Conservation (phyloP, 257 asterid species). For the Plectranthus barbatus region DNA sequence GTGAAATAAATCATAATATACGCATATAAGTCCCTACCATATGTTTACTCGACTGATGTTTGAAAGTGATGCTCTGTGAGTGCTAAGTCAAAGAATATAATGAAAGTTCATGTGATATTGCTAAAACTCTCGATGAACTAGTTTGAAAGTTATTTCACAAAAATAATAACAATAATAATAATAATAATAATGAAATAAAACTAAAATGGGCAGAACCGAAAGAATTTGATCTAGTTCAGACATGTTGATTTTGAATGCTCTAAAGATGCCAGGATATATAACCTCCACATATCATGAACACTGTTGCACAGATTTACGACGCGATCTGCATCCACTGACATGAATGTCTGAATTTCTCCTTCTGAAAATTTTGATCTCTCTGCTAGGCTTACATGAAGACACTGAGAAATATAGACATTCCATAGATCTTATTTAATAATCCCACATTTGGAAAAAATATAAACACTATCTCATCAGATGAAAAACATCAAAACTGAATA, state of each 20-base stretch:
- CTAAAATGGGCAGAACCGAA: not conserved
- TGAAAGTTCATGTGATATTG: not conserved
- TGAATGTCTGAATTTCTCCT: conserved; percentile 98
- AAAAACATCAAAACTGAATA: not conserved
- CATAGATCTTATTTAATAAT: not conserved
- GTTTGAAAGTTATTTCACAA: not conserved
- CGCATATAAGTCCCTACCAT: not conserved
- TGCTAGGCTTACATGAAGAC: conserved; percentile 68
- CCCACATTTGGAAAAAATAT: not conserved
- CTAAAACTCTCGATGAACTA: not conserved
- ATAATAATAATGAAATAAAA: not conserved
- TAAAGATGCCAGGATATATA: conserved; percentile 13
- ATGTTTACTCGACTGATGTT: not conserved
- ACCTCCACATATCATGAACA: conserved; percentile 97
- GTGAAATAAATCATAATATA: not conserved
- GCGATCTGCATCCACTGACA: conserved; percentile 95
- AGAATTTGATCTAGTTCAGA: not conserved
- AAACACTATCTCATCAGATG: not conserved
- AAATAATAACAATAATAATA: not conserved
- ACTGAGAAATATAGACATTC: conserved; percentile 36
- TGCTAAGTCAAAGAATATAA: not conserved
- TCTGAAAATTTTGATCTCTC: conserved; percentile 92
- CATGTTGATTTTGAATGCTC: not conserved
- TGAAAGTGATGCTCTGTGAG: not conserved
- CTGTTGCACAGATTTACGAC: conserved; percentile 84